phyloP scores from a whole-genome alignment of 371 early-diverging fungal genomes.

The Gilbertella persicaria region DNA sequence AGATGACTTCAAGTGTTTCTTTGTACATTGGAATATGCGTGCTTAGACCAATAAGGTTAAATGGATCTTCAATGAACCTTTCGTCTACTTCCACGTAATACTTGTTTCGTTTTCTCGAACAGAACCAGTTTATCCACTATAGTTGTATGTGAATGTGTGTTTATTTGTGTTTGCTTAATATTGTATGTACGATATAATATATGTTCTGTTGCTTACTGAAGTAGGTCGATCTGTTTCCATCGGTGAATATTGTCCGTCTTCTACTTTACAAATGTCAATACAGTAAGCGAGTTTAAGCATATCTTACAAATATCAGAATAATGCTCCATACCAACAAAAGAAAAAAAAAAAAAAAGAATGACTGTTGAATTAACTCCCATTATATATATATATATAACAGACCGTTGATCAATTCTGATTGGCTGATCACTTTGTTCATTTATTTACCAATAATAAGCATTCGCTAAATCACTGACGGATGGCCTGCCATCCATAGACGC shows the following conservation, averaged over 20 bases:
- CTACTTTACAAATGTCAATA: neutral
- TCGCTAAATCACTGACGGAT: constrained; percentile 17
- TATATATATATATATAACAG: no score
- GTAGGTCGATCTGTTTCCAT: constrained; percentile 11
- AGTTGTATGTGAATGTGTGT: neutral
- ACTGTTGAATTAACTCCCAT: no score
- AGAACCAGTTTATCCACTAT: constrained; percentile 93
- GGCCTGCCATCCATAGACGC: constrained; percentile 21
- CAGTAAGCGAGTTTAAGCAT: neutral
- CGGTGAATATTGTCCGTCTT: constrained; percentile 9
- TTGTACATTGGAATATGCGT: constrained; percentile 77
- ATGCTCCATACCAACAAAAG: no score
- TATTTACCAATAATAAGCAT: constrained; percentile 26
- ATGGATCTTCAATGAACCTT: constrained; percentile 88
- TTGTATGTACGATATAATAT: neutral
- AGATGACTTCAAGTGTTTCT: constrained; percentile 80
- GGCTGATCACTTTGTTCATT: no score
- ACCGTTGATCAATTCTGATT: no score
- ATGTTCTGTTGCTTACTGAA: constrained; percentile 1
- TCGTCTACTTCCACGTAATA: constrained; percentile 82
- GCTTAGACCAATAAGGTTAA: constrained; percentile 89
- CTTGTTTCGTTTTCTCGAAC: constrained; percentile 74
- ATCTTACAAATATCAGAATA: constrained; percentile 14
- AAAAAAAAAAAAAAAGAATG: no score
- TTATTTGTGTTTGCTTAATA: neutral